These are phyloP conservation scores for Cucumis melo DNA, from an alignment of 306 rosid genomes.

Conservation along the genomic window DNA sequence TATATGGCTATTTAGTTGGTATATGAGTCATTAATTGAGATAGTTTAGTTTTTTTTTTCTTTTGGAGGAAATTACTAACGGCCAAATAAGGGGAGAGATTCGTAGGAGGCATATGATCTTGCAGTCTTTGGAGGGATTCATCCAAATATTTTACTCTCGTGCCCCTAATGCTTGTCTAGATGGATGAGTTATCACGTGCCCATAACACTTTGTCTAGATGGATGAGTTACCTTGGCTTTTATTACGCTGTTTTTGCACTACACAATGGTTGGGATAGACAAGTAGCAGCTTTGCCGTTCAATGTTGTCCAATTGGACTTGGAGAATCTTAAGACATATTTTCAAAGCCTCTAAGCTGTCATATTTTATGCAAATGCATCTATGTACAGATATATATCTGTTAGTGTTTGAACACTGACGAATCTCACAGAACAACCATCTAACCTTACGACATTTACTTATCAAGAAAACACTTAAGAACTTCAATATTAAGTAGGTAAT, in stretches of 20 bases:
- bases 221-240: neutral
- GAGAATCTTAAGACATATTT: neutral
- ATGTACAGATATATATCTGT: no score
- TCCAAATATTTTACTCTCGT: neutral
- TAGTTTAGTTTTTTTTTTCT: neutral
- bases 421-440: neutral
- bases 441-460: neutral
- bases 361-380: no score
- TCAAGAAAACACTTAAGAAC: neutral
- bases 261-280: neutral
- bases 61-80: neutral
- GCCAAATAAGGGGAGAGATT: neutral
- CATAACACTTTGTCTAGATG: neutral
- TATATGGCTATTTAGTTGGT: neutral
- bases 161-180: neutral
- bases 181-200: neutral
- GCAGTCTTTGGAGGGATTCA: neutral
- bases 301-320: neutral
- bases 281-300: neutral
- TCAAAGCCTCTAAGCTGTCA: neutral
- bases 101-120: neutral
- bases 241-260: neutral
- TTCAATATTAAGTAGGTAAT: neutral
- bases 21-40: neutral
- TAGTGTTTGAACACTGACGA: neutral